These are phyloP conservation scores for Trichoderma sp. DNA, from an alignment of 2,329 filamentous ascomycete genomes.

Conservation along the genomic window DNA sequence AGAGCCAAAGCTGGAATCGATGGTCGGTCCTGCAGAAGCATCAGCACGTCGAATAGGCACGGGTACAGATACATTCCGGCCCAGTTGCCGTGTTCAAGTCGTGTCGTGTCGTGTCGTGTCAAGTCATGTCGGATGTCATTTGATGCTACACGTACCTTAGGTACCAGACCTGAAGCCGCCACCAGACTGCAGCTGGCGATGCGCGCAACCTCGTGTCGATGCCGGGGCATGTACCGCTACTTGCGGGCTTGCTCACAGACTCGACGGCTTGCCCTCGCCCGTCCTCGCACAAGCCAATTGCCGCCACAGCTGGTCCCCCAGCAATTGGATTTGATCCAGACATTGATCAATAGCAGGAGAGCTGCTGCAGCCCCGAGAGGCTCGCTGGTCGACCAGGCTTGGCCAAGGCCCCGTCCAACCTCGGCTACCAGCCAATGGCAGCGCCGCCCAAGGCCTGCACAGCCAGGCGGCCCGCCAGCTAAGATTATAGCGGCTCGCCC, in stretches of 20 bases:
- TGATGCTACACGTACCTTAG: not conserved
- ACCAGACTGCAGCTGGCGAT: not conserved
- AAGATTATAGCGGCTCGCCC: conserved; percentile 26
- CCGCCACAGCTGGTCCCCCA: not conserved
- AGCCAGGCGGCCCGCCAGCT: conserved; percentile 25
- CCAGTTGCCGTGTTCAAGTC: too few species aligned
- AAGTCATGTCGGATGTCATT: conserved; percentile 9
- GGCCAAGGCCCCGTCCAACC: conserved; percentile 19
- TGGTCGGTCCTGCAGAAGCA: too few species aligned
- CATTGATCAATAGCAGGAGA: not conserved
- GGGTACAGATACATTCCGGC: too few species aligned
- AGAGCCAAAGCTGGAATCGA: too few species aligned
- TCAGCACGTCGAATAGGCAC: too few species aligned
- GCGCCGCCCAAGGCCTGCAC: conserved; percentile 30
- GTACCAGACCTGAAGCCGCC: not conserved
- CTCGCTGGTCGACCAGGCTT: conserved; percentile 15
- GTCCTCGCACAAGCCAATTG: not conserved
- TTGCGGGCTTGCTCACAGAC: not conserved
- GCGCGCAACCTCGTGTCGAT: too few species aligned
- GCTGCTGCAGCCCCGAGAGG: conserved; percentile 2
- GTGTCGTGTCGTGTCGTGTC: conserved; percentile 1
- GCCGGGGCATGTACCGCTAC: not conserved
- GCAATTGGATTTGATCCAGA: too few species aligned
- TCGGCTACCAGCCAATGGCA: conserved; percentile 39
- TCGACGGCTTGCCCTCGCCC: too few species aligned